Percentiles rank a stretch among this genome's conserved stretches.
phyloP scores from a whole-genome alignment of 1,284 basidiomycete species.

The Malassezia psittaci region DNA sequence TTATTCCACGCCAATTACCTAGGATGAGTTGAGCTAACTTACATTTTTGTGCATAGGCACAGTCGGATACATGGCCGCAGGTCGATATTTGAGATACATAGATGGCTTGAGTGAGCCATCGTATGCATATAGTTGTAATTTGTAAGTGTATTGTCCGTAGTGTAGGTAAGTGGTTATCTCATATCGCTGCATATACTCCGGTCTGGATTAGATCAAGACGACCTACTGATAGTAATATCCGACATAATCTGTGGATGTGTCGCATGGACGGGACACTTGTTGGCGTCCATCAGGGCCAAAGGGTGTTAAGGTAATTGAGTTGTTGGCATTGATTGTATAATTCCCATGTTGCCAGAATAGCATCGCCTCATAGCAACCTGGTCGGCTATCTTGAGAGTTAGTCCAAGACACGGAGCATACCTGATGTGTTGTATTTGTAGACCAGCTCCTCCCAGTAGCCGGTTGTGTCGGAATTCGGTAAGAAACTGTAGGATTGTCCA shows the following conservation, averaged over 20 bases:
- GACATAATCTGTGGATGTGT: background rate
- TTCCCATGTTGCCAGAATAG: slow-evolving; percentile 47
- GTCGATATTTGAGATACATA: slow-evolving; percentile 19
- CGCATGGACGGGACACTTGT: slow-evolving; percentile 12
- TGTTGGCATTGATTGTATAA: slow-evolving; percentile 33
- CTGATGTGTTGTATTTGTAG: slow-evolving; percentile 23
- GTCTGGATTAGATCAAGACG: background rate
- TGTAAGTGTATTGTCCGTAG: slow-evolving; percentile 19
- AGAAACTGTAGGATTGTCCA: slow-evolving; percentile 44
- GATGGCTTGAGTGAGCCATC: slow-evolving; percentile 22
- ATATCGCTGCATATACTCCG: slow-evolving; percentile 16
- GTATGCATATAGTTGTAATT: slow-evolving; percentile 25
- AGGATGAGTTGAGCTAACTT: background rate
- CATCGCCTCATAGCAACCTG: slow-evolving; percentile 34
- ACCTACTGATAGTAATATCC: slow-evolving; percentile 24
- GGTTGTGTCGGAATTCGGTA: background rate
- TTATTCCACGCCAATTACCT: slow-evolving; percentile 3
- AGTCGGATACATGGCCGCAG: slow-evolving; percentile 18
- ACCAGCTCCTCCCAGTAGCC: slow-evolving; percentile 45
- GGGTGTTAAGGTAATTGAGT: slow-evolving; percentile 22
- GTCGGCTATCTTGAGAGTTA: slow-evolving; percentile 18
- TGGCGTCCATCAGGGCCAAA: slow-evolving; percentile 27
- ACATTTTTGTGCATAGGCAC: slow-evolving; percentile 14
- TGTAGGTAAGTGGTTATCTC: slow-evolving; percentile 21
- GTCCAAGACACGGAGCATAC: background rate